phyloP scores from a whole-genome alignment of 106 monocot species.

The Dendrobium officinale region DNA sequence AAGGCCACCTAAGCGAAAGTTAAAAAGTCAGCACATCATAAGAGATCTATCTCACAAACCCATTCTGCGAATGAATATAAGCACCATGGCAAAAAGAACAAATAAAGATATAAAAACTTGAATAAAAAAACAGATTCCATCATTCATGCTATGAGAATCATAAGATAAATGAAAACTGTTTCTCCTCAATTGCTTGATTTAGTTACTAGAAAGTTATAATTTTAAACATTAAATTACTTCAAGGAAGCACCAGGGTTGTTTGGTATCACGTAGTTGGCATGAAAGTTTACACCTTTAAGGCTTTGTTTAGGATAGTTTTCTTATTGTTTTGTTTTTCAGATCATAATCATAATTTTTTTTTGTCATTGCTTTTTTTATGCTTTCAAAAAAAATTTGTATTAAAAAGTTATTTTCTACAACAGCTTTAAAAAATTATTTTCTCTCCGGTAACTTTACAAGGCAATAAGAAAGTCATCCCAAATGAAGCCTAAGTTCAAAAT shows the following conservation, averaged over 20 bases:
- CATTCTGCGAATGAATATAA: neutral
- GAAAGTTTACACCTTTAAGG: neutral
- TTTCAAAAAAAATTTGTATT: no score
- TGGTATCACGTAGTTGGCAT: neutral
- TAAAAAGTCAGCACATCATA: constrained; percentile 1
- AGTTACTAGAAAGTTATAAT: no score
- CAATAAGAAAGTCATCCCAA: no score
- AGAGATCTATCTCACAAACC: neutral
- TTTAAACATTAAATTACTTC: no score
- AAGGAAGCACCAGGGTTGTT: neutral
- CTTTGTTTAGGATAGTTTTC: no score
- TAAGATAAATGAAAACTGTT: neutral
- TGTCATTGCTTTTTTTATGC: no score
- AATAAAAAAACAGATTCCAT: neutral
- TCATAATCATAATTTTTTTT: no score
- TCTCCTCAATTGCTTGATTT: neutral
- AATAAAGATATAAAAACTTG: neutral
- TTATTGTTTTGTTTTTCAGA: no score
- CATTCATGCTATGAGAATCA: neutral
- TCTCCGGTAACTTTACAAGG: no score
- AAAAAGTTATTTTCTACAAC: no score
- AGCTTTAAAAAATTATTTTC: no score
- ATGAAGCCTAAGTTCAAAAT: neutral
- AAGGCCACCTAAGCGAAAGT: constrained; percentile 64
- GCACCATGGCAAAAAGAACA: neutral